Conservation (phyloP, 2,329 filamentous ascomycete species). For the Xylariaceae sp. region DNA sequence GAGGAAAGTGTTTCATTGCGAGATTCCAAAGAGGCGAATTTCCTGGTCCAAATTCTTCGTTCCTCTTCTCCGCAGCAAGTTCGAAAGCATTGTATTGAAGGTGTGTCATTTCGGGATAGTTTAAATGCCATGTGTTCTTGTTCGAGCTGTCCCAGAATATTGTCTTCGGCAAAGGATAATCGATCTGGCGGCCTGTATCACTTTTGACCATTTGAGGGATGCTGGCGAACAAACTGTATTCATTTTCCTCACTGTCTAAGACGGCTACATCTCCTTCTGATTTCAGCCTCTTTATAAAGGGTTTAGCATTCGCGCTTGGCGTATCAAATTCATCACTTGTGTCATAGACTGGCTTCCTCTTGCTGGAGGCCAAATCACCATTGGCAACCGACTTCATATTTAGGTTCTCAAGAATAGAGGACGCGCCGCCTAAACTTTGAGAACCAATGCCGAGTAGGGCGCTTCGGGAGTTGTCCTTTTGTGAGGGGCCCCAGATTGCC, state of each 20-base stretch:
- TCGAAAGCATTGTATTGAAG: slow-evolving; percentile 62
- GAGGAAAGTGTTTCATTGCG: slow-evolving; percentile 65
- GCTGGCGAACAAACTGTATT: slow-evolving; percentile 54
- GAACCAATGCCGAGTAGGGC: slow-evolving; percentile 46
- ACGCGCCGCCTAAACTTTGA: slow-evolving; percentile 60
- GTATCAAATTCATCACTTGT: slow-evolving; percentile 58
- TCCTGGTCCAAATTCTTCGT: slow-evolving; percentile 60
- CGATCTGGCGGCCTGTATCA: slow-evolving; percentile 62
- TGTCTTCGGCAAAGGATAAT: slow-evolving; percentile 60
- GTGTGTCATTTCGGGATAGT: slow-evolving; percentile 69
- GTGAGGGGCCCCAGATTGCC: slow-evolving; percentile 15
- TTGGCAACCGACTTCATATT: slow-evolving; percentile 49
- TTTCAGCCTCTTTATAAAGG: slow-evolving; percentile 61
- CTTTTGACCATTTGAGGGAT: slow-evolving; percentile 57
- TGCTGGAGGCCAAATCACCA: slow-evolving; percentile 51
- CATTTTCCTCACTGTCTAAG: slow-evolving; percentile 47
- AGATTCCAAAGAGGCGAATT: slow-evolving; percentile 60
- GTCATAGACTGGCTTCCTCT: slow-evolving; percentile 59
- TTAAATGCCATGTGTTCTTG: slow-evolving; percentile 62
- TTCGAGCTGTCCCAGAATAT: slow-evolving; percentile 64
- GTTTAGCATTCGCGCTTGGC: slow-evolving; percentile 45
- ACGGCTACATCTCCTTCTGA: slow-evolving; percentile 52
- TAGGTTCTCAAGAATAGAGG: slow-evolving; percentile 51
- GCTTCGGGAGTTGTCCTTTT: slow-evolving; percentile 35
- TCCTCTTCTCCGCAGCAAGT: slow-evolving; percentile 54